Base-by-base conservation (phyloP, 257 asterid species). In the Solanum rostratum region DNA sequence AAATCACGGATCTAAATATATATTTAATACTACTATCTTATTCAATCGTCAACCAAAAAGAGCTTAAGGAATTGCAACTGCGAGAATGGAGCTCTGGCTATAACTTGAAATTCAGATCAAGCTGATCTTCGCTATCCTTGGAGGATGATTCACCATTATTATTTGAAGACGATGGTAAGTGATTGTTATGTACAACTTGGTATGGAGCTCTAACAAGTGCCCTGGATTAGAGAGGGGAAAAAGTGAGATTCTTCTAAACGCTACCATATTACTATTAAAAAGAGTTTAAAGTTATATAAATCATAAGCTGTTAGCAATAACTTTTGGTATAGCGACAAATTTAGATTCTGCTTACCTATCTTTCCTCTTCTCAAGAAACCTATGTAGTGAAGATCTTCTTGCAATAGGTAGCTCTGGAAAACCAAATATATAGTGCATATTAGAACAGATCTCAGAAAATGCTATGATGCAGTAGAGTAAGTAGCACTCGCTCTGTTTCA, bases 331-430 rank as follows among this genome's bases (percentile, higher is more conserved):
- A 7, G 22, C 6, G 22, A 65, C 45, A 74, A 66, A 24, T 46
- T 60, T 39, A 52, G 6, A 39, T 70, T 55, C 18, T n/a, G 55
- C 87, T 50, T 91, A 92, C 97, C 97, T 88, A 66, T 93, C 97
- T 90, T 90, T 92, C 88, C 97, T 90, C 94, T 92, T 94, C 87
- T 66, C 97, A 30, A 93, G 93, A 86, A 95, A 95, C 81, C 98
- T 90, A 88, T 91, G 92, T 20, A 94, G 92, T 12, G 98, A 94
- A 20, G 98, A 91, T 88, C 96, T 92, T 84, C 98, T 91, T 50
- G 97, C 97, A 63, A 94, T 94, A 53, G 98, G 98, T 88, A 94
- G 81, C 84, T 93, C 97, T 94, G 88, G 22, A 88, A 12, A 80
- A 60, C 62, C 81, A 57, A 41, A 62, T 53, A 83, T 60, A 15